Percentiles rank a stretch among this genome's conserved stretches.
These are phyloP conservation scores for Penicillium paxilli DNA, from an alignment of 495 filamentous ascomycete genomes.

Conservation along the genomic window DNA sequence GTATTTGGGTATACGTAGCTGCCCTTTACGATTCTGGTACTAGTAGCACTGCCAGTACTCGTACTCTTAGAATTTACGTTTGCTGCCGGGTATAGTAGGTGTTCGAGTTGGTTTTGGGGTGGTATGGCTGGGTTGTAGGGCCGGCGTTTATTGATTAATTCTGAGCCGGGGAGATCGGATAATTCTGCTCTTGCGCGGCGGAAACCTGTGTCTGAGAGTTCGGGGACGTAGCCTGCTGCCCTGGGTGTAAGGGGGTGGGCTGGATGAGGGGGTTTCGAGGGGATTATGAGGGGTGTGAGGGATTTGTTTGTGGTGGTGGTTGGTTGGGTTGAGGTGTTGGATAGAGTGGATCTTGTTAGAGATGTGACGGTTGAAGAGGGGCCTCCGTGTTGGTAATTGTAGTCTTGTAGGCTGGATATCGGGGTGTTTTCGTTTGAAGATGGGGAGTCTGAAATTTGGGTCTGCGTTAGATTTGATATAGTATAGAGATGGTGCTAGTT, in stretches of 20 bases:
- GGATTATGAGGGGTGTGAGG: not conserved
- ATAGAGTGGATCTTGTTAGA: too few species aligned
- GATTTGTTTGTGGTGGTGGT: not conserved
- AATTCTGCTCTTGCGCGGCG: slow-evolving; percentile 32
- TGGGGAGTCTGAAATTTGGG: not conserved
- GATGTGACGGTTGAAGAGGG: not conserved
- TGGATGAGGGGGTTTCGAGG: slow-evolving; percentile 3
- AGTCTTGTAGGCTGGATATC: not conserved
- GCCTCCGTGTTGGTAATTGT: not conserved
- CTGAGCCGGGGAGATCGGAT: slow-evolving; percentile 21
- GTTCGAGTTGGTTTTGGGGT: too few species aligned
- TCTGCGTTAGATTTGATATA: not conserved
- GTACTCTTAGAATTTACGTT: too few species aligned
- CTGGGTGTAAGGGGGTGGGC: slow-evolving; percentile 5
- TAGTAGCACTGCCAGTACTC: too few species aligned
- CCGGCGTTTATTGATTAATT: slow-evolving; percentile 44
- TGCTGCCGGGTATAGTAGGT: too few species aligned
- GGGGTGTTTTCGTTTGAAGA: not conserved
- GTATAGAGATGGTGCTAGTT: too few species aligned
- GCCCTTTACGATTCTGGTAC: too few species aligned
- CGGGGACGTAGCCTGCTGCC: slow-evolving; percentile 11
- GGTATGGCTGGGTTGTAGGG: too few species aligned
- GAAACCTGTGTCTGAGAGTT: slow-evolving; percentile 37
- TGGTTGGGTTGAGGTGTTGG: not conserved
- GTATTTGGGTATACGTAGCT: too few species aligned